A percentile compares a stretch with the other conserved stretches of the same genome.
Conservation (phyloP, 2,329 filamentous ascomycete genomes). For the Colletotrichum sp. region DNA sequence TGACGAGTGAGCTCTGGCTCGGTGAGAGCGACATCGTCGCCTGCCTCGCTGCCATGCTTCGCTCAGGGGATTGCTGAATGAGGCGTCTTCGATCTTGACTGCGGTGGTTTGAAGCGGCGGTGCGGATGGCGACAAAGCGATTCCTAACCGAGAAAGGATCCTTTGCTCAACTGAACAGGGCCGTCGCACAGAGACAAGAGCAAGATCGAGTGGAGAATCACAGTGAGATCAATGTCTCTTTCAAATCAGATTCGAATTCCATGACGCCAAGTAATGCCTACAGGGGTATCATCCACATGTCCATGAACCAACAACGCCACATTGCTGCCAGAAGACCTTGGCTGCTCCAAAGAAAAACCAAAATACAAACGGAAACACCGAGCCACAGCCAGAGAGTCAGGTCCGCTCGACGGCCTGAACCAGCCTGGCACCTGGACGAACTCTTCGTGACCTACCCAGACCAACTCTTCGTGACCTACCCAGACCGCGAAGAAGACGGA, state of each 20-base stretch:
- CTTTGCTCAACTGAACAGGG: background rate
- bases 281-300: background rate
- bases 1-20: slow-evolving; percentile 89
- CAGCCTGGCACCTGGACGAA: background rate
- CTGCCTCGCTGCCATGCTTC: background rate
- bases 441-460: background rate
- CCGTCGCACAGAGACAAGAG: background rate
- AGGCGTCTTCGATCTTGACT: too few relatives aligned
- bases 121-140: too few relatives aligned
- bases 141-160: background rate
- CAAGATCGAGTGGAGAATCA: background rate
- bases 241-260: background rate
- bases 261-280: background rate
- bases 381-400: background rate
- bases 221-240: background rate
- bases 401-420: background rate
- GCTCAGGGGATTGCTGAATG: too few relatives aligned
- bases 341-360: background rate
- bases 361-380: background rate
- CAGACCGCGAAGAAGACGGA: background rate
- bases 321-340: background rate
- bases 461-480: background rate
- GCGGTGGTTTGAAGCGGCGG: too few relatives aligned
- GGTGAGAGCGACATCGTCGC: slow-evolving; percentile 78
- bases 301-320: background rate